A percentile compares a stretch with the other conserved stretches of the same genome.
Conservation (phyloP, 306 rosid genomes). For the Amphicarpaea edgeworthii region DNA sequence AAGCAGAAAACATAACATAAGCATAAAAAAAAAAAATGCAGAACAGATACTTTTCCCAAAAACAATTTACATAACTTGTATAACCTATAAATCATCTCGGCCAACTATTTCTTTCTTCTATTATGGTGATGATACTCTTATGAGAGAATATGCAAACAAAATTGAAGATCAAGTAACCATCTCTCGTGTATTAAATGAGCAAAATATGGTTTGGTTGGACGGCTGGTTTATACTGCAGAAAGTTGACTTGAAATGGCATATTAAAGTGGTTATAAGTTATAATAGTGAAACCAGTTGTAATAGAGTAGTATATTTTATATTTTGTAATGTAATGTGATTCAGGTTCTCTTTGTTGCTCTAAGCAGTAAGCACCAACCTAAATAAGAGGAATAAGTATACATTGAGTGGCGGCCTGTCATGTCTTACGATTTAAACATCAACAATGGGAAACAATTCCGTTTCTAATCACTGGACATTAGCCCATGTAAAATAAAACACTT, state of each 20-base stretch:
- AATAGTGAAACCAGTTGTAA: background rate
- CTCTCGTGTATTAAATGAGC: background rate
- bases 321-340: slow-evolving; percentile 39
- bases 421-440: slow-evolving; percentile 27
- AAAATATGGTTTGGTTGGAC: background rate
- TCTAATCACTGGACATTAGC: background rate
- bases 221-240: slow-evolving; percentile 2
- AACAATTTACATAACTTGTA: background rate
- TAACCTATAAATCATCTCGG: background rate
- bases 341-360: slow-evolving; percentile 60
- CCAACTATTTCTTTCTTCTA: background rate
- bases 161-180: background rate
- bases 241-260: background rate
- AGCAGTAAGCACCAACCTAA: slow-evolving; percentile 54
- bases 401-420: slow-evolving; percentile 18
- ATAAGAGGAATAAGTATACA: slow-evolving; percentile 25
- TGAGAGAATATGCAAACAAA: background rate
- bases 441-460: background rate
- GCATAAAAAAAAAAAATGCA: background rate
- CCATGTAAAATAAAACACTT: background rate
- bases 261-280: background rate
- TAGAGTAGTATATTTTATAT: background rate
- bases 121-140: background rate
- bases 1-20: too few relatives aligned
- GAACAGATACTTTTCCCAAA: background rate